A percentile compares a stretch with the other conserved stretches of the same genome.
Conservation (phyloP, 164 flowering plant species). For the Houttuynia cordata region DNA sequence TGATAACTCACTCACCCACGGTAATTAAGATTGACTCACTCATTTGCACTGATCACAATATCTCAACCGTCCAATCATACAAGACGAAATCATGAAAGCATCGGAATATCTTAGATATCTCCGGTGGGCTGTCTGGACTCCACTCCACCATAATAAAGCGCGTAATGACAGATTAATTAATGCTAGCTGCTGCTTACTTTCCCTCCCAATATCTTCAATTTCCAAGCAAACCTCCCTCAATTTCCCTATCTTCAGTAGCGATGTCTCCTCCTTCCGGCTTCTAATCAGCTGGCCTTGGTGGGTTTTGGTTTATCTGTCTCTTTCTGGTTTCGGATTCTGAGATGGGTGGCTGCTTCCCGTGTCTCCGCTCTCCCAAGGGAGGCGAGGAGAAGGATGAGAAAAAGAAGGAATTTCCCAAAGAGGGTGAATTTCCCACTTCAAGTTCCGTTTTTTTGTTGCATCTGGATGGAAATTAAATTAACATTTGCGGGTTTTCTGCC, state of each 20-base stretch:
- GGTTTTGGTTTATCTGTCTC: neutral
- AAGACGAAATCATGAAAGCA: no score
- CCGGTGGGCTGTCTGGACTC: neutral
- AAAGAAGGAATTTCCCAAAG: neutral
- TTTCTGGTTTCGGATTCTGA: neutral
- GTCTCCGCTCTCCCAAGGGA: neutral
- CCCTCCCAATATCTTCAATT: neutral
- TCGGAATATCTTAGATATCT: no score
- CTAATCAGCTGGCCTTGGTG: neutral
- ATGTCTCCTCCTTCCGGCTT: neutral
- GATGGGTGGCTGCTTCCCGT: slow-evolving; percentile 3
- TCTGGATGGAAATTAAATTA: neutral
- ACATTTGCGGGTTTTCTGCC: neutral
- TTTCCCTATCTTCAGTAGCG: no score
- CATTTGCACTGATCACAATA: no score
- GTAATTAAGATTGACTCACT: no score
- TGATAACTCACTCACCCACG: no score
- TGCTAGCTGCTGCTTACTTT: no score
- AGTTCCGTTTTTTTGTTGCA: neutral
- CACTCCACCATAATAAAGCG: neutral
- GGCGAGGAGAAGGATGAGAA: neutral
- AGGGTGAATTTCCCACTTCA: neutral
- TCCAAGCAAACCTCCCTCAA: neutral
- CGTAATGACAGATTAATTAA: neutral
- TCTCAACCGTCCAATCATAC: no score